Percentiles rank a stretch among this genome's conserved stretches.
phyloP scores from a whole-genome alignment of 2,329 filamentous ascomycete genomes.

The Botrytis hyacinthi region DNA sequence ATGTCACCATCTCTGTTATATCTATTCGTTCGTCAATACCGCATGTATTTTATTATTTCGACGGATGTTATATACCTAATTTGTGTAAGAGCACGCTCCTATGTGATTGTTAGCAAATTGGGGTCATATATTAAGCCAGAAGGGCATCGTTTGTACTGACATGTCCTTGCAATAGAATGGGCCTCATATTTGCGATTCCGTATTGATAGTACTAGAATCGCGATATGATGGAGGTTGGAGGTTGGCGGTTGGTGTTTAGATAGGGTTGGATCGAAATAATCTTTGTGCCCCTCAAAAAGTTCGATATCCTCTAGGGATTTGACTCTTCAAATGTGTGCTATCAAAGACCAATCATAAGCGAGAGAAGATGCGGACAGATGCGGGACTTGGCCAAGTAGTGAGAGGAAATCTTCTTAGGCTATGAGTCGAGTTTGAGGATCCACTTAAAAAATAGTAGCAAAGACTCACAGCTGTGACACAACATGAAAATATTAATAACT shows the following conservation, averaged over 20 bases:
- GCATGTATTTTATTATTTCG: slow-evolving; percentile 20
- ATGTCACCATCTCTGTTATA: slow-evolving; percentile 96
- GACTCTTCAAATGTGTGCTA: slow-evolving; percentile 22
- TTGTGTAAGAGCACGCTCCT: slow-evolving; percentile 92
- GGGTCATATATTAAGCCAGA: slow-evolving; percentile 13
- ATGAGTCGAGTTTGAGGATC: background rate
- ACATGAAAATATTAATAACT: background rate
- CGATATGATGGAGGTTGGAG: slow-evolving; percentile 11
- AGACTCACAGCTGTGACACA: background rate
- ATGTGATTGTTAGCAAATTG: slow-evolving; percentile 20
- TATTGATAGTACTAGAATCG: slow-evolving; percentile 14
- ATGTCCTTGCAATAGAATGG: slow-evolving; percentile 93
- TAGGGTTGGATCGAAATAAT: slow-evolving; percentile 17
- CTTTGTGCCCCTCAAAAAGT: slow-evolving; percentile 24
- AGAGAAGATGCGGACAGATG: slow-evolving; percentile 3
- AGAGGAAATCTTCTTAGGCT: background rate
- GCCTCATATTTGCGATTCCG: slow-evolving; percentile 72
- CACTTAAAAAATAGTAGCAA: background rate
- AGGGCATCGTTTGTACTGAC: slow-evolving; percentile 46
- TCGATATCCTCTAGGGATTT: slow-evolving; percentile 21
- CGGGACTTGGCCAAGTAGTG: background rate
- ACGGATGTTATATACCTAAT: slow-evolving; percentile 62
- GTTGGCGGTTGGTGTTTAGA: slow-evolving; percentile 11
- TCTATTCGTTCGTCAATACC: slow-evolving; percentile 44
- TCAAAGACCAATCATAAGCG: slow-evolving; percentile 20